Evolutionary conservation across 1,139 yeast species (phyloP), one percentile per base, ranked within the genome.

Genomic region (Scheffersomyces lignicola): DNA sequence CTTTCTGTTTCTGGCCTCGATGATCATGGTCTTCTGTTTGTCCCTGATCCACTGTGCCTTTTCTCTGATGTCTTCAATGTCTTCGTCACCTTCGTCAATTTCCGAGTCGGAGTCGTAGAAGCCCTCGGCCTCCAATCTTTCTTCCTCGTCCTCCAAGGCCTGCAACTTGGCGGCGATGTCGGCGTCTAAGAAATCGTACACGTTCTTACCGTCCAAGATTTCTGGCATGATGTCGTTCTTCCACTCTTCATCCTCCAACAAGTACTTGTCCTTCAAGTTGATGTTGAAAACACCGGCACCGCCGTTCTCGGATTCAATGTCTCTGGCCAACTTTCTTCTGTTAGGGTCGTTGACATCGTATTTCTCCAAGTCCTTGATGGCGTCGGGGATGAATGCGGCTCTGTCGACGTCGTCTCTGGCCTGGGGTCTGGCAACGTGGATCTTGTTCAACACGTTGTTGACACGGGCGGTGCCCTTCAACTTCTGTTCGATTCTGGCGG

Each of bases 261-360:
- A 53, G 65, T 92, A 92, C 52, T 83, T 84, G 54, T 90, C 97
- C 65, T 89, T 87, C 68, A 90, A 75, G 69, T 94, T 88, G 54
- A 92, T 80, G 68, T 89, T 92, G 73, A 70, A 92, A 25, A 92
- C 98, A 74, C 98, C 98, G 20, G 98, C 97, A 59, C 98, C 98
- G 56, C 98, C 98, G 52, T 92, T 88, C 60, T 86, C 96, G 31
- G 76, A 83, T 67, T 92, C 98, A 45, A 89, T 72, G 56, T 92
- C 98, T 56, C 87, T 79, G 29, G 95, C 89, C 55, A 92, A 74
- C 48, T 58, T 73, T 56, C 92, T 80, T 65, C 96, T 80, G 52
- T 83, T 73, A 48, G 96, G 95, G 65, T 88, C 96, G 52, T 74
- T 76, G 29, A 75, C 62, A 60, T 87, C 94, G 56, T 84, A 88